Base-by-base conservation (phyloP, 805 yeast genomes). In the Wickerhamomyces strasburgensis region DNA sequence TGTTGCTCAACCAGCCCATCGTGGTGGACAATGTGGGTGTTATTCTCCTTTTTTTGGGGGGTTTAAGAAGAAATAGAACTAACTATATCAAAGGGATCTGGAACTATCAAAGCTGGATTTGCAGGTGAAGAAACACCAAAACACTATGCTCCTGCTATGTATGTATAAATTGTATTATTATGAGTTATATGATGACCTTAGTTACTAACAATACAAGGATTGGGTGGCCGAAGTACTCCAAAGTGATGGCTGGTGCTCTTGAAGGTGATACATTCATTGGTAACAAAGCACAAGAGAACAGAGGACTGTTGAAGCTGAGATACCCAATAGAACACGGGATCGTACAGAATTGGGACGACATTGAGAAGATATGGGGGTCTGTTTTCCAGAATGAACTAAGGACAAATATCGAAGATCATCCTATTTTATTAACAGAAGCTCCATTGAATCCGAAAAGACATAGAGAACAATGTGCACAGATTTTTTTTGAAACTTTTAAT, bases 91-190 rank as follows among this genome's bases (percentile, higher is more conserved):
- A 14, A 64, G 68, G 96, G 98, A 6, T 81, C 95, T 3, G 95
- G 95, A 2, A 70, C 72, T 27, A 66, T 89, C 37, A 84, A 87
- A 55, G 85, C 94, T 2, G 97, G 98, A 1, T 85, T 89, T 59
- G 95, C 96, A 1, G 96, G 97, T 16, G 94, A 84, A 47, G 93
- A 86, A 34, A 72, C 67, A 47, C 98, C 98, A 3, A 72, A 76
- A 49, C 59, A 73, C 31, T 70, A 68, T 47, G 75, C 78, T 19
- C 78, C 88, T 3, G 64, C 86, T 16, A 60, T 80, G 57, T 64
- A 48, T 28, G 67, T 57, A 14, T 6, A 15, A 25, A 15, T 33
- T 14, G 25, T 21, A 8, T 21, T 21, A 11, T 11, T 21, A 21
- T 21, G 25, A 21, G 25, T 21, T 11, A 14, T 7, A 15, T 19